A percentile compares a stretch with the other conserved stretches of the same genome.
phyloP scores from a whole-genome alignment of 2,329 filamentous ascomycete genomes.

The Diaporthe destruens region DNA sequence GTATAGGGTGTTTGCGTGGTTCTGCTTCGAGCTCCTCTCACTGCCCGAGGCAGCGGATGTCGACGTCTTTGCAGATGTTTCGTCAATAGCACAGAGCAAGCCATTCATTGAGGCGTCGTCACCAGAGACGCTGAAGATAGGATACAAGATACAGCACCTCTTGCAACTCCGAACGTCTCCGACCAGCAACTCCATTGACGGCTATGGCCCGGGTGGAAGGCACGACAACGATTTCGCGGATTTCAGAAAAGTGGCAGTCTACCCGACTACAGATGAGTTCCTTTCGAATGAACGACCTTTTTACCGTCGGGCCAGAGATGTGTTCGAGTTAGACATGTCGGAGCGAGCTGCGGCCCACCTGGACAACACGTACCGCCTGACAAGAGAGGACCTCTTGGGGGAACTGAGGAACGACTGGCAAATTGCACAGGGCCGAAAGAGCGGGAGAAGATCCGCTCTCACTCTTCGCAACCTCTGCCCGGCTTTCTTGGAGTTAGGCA shows the following conservation, averaged over 20 bases:
- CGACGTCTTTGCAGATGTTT: slow-evolving; percentile 45
- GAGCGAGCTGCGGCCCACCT: slow-evolving; percentile 64
- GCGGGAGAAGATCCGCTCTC: slow-evolving; percentile 54
- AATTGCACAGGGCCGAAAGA: slow-evolving; percentile 61
- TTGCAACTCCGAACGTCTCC: slow-evolving; percentile 49
- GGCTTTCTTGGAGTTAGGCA: slow-evolving; percentile 53
- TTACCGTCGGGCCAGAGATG: slow-evolving; percentile 64
- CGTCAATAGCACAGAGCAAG: slow-evolving; percentile 45
- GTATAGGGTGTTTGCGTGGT: slow-evolving; percentile 59
- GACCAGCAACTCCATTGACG: slow-evolving; percentile 17
- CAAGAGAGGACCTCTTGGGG: slow-evolving; percentile 78
- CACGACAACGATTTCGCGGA: slow-evolving; percentile 80
- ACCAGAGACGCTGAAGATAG: slow-evolving; percentile 46
- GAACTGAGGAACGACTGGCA: slow-evolving; percentile 74
- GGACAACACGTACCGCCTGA: slow-evolving; percentile 79
- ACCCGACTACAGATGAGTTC: slow-evolving; percentile 76
- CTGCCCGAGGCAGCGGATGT: slow-evolving; percentile 46
- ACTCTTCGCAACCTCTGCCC: slow-evolving; percentile 57
- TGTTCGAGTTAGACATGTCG: slow-evolving; percentile 55
- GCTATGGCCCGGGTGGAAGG: slow-evolving; percentile 68
- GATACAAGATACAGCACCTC: slow-evolving; percentile 55
- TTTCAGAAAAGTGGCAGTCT: slow-evolving; percentile 71
- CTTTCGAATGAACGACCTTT: slow-evolving; percentile 64
- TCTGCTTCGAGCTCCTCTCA: slow-evolving; percentile 62
- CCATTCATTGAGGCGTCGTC: slow-evolving; percentile 47